Evolutionary conservation across 176 grass and related monocot species (phyloP), one percentile per base, ranked within the genome.

Genomic region (Oropetium thomaeum): DNA sequence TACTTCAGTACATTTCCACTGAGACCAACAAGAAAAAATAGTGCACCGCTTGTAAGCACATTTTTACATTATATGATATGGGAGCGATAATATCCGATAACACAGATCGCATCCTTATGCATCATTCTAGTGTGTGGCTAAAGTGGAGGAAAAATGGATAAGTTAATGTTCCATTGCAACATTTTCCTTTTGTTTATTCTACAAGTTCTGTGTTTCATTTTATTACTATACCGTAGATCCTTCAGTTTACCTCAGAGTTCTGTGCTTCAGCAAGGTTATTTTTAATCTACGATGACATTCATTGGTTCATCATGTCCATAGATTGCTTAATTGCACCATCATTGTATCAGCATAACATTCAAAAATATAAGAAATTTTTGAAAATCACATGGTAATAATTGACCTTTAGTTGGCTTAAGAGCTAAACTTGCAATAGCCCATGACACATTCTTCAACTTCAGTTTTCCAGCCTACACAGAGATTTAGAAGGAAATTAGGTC

Each of bases 381-480:
- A 51, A 39, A 48, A 59, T 41, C 17, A 9, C 34, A 71, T 52
- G 60, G 42, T 70, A 73, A 76, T 41, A 34, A 79, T 72, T 89
- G 44, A 96, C 91, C 95, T 93, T 89, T 93, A 51, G 42, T 87
- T 81, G 47, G 67, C 65, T 85, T 93, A 51, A 94, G 39, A 86
- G 88, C 81, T 64, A 97, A 87, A 78, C 85, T 43, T 53, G 92
- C 81, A 65, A 97, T 93, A 79, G 90, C 95, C 95, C 95, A 97
- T 69, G 88, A 87, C 34, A 97, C 86, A 78, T 97, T 97, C 84
- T 84, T 97, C 81, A 93, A 83, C 86, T 92, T 97, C 78, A 93
- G 22, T 78, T 86, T 97, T 85, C 75, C 83, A 81, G 41, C 57
- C 95, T 97, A 77, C 75, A 84, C 27, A 62, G 19, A 71, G 68